These are phyloP conservation scores for Fusarium equiseti DNA, from an alignment of 2,329 filamentous ascomycete species.

Conservation along the genomic window DNA sequence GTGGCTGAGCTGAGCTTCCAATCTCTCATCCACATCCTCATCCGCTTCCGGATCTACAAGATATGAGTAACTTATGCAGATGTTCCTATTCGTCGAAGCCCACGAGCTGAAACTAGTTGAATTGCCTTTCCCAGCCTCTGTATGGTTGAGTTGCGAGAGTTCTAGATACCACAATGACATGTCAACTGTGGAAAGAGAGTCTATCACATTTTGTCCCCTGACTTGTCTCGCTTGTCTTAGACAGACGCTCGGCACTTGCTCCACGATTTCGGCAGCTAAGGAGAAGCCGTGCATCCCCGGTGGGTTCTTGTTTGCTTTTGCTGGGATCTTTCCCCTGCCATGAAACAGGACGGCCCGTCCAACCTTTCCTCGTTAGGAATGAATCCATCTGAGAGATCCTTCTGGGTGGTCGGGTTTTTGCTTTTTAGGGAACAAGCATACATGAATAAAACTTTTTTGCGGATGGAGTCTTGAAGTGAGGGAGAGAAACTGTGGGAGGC, in stretches of 20 bases:
- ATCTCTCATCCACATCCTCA: slow-evolving; percentile 1
- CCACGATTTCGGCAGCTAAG: slow-evolving; percentile 32
- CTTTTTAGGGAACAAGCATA: slow-evolving; percentile 4
- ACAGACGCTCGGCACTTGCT: slow-evolving; percentile 25
- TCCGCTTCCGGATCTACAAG: background rate
- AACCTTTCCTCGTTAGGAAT: slow-evolving; percentile 30
- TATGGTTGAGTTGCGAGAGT: slow-evolving; percentile 9
- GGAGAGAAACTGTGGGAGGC: slow-evolving; percentile 4
- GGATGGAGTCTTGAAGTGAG: slow-evolving; percentile 7
- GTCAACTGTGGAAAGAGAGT: slow-evolving; percentile 31
- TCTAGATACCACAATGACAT: slow-evolving; percentile 13
- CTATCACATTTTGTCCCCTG: slow-evolving; percentile 30
- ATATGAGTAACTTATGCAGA: slow-evolving; percentile 18
- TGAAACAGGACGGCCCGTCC: slow-evolving; percentile 38
- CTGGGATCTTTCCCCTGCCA: slow-evolving; percentile 20
- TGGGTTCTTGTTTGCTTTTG: slow-evolving; percentile 14
- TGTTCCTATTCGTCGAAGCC: slow-evolving; percentile 2
- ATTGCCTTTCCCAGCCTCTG: background rate
- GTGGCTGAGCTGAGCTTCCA: slow-evolving; percentile 22
- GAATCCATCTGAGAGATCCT: slow-evolving; percentile 13
- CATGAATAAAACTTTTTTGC: background rate
- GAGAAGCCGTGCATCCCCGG: slow-evolving; percentile 26
- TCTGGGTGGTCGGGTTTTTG: slow-evolving; percentile 2
- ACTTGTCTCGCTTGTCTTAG: slow-evolving; percentile 9
- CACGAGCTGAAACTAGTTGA: slow-evolving; percentile 4